Base-by-base conservation (phyloP, 2,329 filamentous ascomycete species). In the Stemphylium beticola region DNA sequence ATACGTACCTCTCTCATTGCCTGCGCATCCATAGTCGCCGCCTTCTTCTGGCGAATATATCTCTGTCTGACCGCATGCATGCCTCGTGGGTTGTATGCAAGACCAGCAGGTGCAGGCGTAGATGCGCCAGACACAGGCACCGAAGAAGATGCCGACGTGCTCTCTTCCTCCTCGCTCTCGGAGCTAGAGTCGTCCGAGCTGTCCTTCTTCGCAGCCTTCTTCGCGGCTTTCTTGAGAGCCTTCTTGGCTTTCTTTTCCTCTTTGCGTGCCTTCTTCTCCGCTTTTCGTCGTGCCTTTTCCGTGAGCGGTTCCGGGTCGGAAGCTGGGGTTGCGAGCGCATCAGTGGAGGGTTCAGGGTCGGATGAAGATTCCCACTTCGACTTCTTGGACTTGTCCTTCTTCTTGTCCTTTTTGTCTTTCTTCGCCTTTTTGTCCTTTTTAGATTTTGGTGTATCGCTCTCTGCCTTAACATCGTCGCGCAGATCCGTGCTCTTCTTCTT, bases 21-120 rank as follows among this genome's bases (percentile, higher is more conserved):
- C 69, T 89, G 87, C 43, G 87, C 83, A 74, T 97, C 90, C 79
- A 92, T 84, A 54, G 92, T 84, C 2, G 93, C 92, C 79, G 88
- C 85, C 67, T 87, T 87, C 81, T 98, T 98, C 66, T 95, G 91
- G 52, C 89, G 89, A 68, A 98, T 96, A 75, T 93, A 91, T 56
- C 91, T 84, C 63, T 90, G 87, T 60, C 93, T 82, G 41, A 93
- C 86, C 49, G 89, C 84, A 72, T 93, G 90, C 60, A 92, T 84
- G 43, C 83, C 86, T 22, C 83, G 80, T 57, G 82, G 77, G 11
- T 58, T 63, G 42, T 74, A 76, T 1, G 53, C 61, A 18, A 67
- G 45, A 1, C 65, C 73, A 76, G 77, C 57, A 17, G 62, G 26
- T 78, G 82, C 24, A 79, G 79, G 40, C 76, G 79, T 48, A 77